Evolutionary conservation across 306 rosid genomes (phyloP).

Genomic region (Cicer pinnatifidum): DNA sequence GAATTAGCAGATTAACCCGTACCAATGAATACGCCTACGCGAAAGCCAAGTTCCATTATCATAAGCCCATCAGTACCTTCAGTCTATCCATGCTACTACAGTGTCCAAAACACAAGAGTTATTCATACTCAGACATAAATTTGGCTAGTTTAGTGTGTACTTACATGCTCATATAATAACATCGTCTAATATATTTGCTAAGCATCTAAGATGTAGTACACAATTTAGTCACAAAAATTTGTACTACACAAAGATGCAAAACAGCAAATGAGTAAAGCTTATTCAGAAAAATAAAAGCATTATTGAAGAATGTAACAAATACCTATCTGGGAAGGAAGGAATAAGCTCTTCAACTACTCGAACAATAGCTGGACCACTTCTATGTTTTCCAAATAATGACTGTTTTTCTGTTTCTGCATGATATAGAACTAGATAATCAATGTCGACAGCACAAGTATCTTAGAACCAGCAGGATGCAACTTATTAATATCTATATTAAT

Average conservation of each 20-base stretch:
- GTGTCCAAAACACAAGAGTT: constrained; percentile 33
- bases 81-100: constrained; percentile 68
- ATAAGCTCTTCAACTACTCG: constrained; percentile 56
- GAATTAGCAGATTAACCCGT: too few relatives aligned
- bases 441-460: neutral
- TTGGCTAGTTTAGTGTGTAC: neutral
- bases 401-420: constrained; percentile 45
- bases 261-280: constrained; percentile 17
- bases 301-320: constrained; percentile 39
- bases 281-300: constrained; percentile 30
- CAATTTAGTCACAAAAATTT: neutral
- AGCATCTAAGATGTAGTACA: neutral
- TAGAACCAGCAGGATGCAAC: too few relatives aligned
- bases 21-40: too few relatives aligned
- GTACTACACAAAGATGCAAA: constrained; percentile 6
- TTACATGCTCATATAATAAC: neutral
- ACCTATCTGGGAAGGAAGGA: constrained; percentile 66
- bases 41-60: constrained; percentile 32
- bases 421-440: constrained; percentile 29
- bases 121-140: constrained; percentile 4
- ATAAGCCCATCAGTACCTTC: constrained; percentile 54
- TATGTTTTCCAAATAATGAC: constrained; percentile 40
- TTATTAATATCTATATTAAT: neutral
- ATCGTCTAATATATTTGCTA: constrained; percentile 21
- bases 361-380: constrained; percentile 45